phyloP scores from a whole-genome alignment of 169 alveolate species.

The Cryptosporidium tyzzeri region DNA sequence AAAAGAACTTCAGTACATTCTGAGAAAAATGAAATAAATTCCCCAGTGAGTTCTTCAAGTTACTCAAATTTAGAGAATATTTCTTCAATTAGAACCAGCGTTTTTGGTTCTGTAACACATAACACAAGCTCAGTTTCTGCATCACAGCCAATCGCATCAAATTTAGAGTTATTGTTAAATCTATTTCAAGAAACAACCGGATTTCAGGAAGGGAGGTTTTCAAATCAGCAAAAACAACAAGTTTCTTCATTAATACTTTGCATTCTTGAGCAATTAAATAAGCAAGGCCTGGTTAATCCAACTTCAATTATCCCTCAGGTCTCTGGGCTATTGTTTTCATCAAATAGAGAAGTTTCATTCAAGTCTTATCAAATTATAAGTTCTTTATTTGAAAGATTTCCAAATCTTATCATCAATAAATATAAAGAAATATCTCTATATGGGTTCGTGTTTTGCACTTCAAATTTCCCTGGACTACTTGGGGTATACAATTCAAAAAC shows the following conservation, averaged over 20 bases:
- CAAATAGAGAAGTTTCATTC: constrained; percentile 42
- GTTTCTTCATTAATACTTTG: constrained; percentile 53
- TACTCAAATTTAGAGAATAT: constrained; percentile 17
- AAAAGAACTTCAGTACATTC: not conserved
- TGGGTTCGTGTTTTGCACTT: constrained; percentile 34
- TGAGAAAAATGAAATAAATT: constrained; percentile 15
- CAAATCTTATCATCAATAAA: constrained; percentile 53
- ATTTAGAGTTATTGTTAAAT: constrained; percentile 41
- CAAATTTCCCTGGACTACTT: constrained; percentile 16
- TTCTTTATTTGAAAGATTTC: constrained; percentile 57
- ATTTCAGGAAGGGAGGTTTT: constrained; percentile 8
- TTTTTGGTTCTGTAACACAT: constrained; percentile 20
- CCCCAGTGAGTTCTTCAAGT: constrained; percentile 50
- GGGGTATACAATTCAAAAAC: constrained; percentile 26
- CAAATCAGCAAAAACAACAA: constrained; percentile 28
- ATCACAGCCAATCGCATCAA: constrained; percentile 63
- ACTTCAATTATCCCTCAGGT: constrained; percentile 68
- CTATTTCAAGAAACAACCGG: constrained; percentile 28
- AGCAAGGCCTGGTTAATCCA: constrained; percentile 72
- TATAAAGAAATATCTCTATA: constrained; percentile 56
- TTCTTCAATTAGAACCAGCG: constrained; percentile 34
- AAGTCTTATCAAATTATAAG: constrained; percentile 49
- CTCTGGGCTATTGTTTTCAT: constrained; percentile 57
- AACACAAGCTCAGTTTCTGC: constrained; percentile 59
- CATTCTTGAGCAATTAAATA: constrained; percentile 67